A percentile compares a stretch with the other conserved stretches of the same genome.
Evolutionary conservation across 1,284 basidiomycete species (phyloP).

Genomic region (Ganoderma multipileum): DNA sequence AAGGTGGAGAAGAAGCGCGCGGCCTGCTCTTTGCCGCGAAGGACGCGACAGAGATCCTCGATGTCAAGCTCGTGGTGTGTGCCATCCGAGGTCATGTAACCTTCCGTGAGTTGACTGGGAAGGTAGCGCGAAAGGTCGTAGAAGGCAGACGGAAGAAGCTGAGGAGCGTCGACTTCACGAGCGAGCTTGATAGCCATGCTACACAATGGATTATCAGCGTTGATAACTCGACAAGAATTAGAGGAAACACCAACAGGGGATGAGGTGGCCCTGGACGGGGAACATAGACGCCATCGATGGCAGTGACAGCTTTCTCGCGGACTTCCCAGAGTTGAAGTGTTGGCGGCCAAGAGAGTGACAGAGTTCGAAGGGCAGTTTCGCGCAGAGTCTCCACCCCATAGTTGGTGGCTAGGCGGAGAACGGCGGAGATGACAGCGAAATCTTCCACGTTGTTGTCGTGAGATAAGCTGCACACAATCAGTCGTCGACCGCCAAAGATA

Average conservation of each 20-base stretch:
- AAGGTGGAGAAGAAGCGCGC: conserved; percentile 78
- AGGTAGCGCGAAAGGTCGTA: conserved; percentile 58
- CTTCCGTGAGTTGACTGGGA: conserved; percentile 50
- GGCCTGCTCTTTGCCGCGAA: conserved; percentile 72
- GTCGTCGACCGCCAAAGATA: conserved; percentile 3
- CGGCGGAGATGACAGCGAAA: conserved; percentile 55
- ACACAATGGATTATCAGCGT: conserved; percentile 39
- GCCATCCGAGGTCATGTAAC: conserved; percentile 39
- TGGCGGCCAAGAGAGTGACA: conserved; percentile 63
- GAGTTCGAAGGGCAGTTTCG: conserved; percentile 55
- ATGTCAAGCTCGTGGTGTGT: conserved; percentile 48
- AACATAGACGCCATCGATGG: conserved; percentile 56
- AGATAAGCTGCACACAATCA: conserved; percentile 17
- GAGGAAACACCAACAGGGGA: conserved; percentile 58
- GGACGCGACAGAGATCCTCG: conserved; percentile 60
- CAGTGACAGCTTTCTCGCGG: conserved; percentile 60
- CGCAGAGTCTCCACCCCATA: conserved; percentile 65
- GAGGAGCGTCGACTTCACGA: conserved; percentile 44
- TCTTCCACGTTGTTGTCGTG: conserved; percentile 52
- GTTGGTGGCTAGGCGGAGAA: conserved; percentile 68
- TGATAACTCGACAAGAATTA: conserved; percentile 6
- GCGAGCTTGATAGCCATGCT: conserved; percentile 55
- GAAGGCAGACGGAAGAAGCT: conserved; percentile 56
- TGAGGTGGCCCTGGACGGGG: conserved; percentile 63
- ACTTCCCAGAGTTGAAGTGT: conserved; percentile 66